Evolutionary conservation across 1,284 basidiomycete genomes (phyloP), one percentile per base, ranked within the genome.

Genomic region (Ustilago loliicola): DNA sequence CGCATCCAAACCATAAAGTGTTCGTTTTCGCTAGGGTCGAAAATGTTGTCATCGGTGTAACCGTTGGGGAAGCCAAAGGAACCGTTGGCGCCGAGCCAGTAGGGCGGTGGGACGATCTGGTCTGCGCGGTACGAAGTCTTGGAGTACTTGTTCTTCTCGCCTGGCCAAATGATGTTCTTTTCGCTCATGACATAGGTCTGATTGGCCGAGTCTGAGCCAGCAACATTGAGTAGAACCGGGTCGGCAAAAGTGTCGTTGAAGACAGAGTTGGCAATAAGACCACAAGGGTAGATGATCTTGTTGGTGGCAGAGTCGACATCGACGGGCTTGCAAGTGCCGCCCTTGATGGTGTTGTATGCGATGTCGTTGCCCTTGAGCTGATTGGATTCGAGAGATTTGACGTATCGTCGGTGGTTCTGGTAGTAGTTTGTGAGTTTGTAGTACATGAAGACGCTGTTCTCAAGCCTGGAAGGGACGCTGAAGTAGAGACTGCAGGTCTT

Each of bases 1-100:
- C 96, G 91, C 97, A 99, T 99, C 97, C 97, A 99, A 81, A 98
- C 96, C 88, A 98, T 95, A 89, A 99, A 98, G 85, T 95, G 96
- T 87, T 99, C 94, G 86, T 99, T 91, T 1, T 87, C 83, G 60
- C 89, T 88, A 36, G 98, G 89, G 84, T 98, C 89, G 13, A 94
- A 96, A 38, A 93, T 91, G n/a, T 88, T 87, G 53, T 67, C 62
- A 5, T 88, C 87, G 3, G 91, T 91, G 88, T 98, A 98, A 61
- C 90, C 90, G 74, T 93, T 86, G 0, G 93, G 93, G 88, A 89
- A 98, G 27, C 80, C 79, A 42, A 68, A 83, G n/a, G 64, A 50
- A 48, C 72, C 72, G 19, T 58, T 54, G 15, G 73, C 62, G 40
- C 81, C 83, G 19, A 66, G 79, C 85, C 97, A 99, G 87, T 96